These are phyloP conservation scores for Phyllosticta citriasiana DNA, from an alignment of 2,329 filamentous ascomycete species.

Conservation along the genomic window DNA sequence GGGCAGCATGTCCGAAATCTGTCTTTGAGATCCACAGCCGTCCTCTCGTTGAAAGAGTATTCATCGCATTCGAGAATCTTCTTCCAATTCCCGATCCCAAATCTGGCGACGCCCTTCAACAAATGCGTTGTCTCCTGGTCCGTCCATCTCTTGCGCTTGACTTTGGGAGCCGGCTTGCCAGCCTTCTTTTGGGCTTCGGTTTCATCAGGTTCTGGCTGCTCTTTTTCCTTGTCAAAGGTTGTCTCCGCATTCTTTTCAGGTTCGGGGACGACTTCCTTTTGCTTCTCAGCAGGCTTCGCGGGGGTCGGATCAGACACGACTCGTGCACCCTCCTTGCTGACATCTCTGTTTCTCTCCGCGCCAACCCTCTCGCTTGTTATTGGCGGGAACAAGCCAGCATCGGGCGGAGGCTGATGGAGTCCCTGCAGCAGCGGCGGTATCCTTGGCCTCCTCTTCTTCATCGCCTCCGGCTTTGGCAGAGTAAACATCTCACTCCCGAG, in stretches of 20 bases:
- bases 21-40: conserved; percentile 55
- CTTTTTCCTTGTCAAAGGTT: background rate
- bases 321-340: conserved; percentile 14
- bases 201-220: background rate
- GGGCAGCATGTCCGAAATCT: conserved; percentile 48
- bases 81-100: conserved; percentile 56
- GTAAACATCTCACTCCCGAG: conserved; percentile 7
- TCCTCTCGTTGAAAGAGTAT: conserved; percentile 47
- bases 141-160: conserved; percentile 46
- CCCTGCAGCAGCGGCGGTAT: conserved; percentile 46
- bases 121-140: conserved; percentile 51
- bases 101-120: conserved; percentile 48
- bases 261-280: background rate
- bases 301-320: background rate
- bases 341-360: background rate
- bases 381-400: conserved; percentile 50
- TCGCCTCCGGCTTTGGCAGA: conserved; percentile 30
- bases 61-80: conserved; percentile 49
- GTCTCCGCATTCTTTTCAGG: background rate
- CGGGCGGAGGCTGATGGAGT: conserved; percentile 53
- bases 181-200: background rate
- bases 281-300: background rate
- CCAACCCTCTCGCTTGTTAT: conserved; percentile 40
- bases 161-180: background rate
- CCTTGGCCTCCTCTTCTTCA: conserved; percentile 25